These are phyloP conservation scores for Cutaneotrichosporon cyanovorans DNA, from an alignment of 1,284 basidiomycete genomes.

Conservation along the genomic window DNA sequence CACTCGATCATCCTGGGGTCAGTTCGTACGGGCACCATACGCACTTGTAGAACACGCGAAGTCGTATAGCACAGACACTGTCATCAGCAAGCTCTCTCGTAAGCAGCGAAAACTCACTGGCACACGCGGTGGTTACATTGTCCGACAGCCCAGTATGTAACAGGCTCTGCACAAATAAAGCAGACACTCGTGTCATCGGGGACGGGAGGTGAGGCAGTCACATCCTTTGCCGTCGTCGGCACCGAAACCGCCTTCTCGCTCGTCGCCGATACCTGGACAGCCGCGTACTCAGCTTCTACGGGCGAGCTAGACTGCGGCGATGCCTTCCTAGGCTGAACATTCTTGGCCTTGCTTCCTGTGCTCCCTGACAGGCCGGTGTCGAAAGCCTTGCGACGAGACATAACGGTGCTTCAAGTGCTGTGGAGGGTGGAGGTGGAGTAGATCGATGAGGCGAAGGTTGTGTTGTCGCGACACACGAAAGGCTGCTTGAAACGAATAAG, in stretches of 20 bases:
- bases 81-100: slow-evolving; percentile 59
- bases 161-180: slow-evolving; percentile 92
- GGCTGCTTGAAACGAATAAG: too few relatives aligned
- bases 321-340: slow-evolving; percentile 1
- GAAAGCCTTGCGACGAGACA: slow-evolving; percentile 34
- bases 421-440: not conserved
- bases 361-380: slow-evolving; percentile 21
- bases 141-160: slow-evolving; percentile 81
- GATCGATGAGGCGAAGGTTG: too few relatives aligned
- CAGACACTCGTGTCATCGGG: slow-evolving; percentile 56
- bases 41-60: slow-evolving; percentile 83
- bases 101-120: slow-evolving; percentile 31
- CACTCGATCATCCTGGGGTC: slow-evolving; percentile 62
- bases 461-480: too few relatives aligned
- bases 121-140: slow-evolving; percentile 70
- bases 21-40: slow-evolving; percentile 4
- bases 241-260: not conserved
- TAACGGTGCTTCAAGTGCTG: slow-evolving; percentile 5
- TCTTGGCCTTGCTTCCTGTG: slow-evolving; percentile 9
- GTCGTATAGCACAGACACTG: slow-evolving; percentile 75
- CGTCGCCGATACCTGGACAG: not conserved
- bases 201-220: slow-evolving; percentile 10
- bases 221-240: not conserved
- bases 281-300: not conserved
- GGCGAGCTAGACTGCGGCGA: not conserved